Evolutionary conservation across 2,329 filamentous ascomycete genomes (phyloP).

Genomic region (Alternaria postmessia): DNA sequence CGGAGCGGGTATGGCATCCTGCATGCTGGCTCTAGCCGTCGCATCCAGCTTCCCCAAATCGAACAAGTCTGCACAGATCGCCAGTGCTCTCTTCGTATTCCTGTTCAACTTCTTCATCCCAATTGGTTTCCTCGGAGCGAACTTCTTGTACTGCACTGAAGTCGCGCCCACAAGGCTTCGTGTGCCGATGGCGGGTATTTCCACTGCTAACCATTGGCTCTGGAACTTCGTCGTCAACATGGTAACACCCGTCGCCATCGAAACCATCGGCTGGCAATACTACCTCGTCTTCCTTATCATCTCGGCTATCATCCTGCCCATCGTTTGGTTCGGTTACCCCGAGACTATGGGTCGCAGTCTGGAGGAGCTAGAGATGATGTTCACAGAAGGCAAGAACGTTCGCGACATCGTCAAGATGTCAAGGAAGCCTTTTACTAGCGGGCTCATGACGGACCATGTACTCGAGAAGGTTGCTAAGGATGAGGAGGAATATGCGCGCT

Average conservation of each 20-base stretch:
- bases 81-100: slow-evolving; percentile 65
- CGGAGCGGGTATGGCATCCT: slow-evolving; percentile 62
- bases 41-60: slow-evolving; percentile 59
- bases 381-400: slow-evolving; percentile 49
- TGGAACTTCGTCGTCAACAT: slow-evolving; percentile 49
- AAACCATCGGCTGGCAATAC: slow-evolving; percentile 61
- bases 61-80: slow-evolving; percentile 60
- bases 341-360: slow-evolving; percentile 61
- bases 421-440: slow-evolving; percentile 24
- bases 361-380: slow-evolving; percentile 55
- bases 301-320: slow-evolving; percentile 55
- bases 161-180: slow-evolving; percentile 62
- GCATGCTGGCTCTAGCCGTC: slow-evolving; percentile 64
- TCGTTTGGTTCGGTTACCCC: slow-evolving; percentile 58
- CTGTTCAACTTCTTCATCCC: slow-evolving; percentile 69
- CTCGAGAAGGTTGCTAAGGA: slow-evolving; percentile 24
- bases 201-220: slow-evolving; percentile 61
- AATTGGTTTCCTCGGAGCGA: slow-evolving; percentile 66
- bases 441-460: slow-evolving; percentile 10
- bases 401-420: slow-evolving; percentile 35
- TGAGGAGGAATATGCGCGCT: slow-evolving; percentile 16
- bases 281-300: slow-evolving; percentile 62
- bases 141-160: slow-evolving; percentile 68
- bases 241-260: slow-evolving; percentile 53
- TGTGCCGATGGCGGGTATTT: slow-evolving; percentile 65